A percentile compares a stretch with the other conserved stretches of the same genome.
These are phyloP conservation scores for Ascodesmis nigricans DNA, from an alignment of 495 filamentous ascomycete genomes.

Conservation along the genomic window DNA sequence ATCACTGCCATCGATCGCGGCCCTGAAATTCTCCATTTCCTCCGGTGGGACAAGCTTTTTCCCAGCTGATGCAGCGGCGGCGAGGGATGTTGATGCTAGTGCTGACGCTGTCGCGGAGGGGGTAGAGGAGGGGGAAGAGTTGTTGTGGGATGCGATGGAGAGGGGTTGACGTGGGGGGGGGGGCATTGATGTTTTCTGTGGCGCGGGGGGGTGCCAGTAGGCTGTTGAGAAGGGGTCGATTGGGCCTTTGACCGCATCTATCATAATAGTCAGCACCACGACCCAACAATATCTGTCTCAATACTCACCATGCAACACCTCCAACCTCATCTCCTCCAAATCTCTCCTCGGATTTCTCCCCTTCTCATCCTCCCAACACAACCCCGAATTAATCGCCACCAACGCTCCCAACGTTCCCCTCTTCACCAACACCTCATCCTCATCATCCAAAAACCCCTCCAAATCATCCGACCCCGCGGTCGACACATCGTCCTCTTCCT, in stretches of 20 bases:
- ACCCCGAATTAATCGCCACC: conserved; percentile 49
- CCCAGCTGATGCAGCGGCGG: conserved; percentile 12
- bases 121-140: too few species aligned
- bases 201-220: conserved; percentile 44
- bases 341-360: conserved; percentile 25
- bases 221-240: conserved; percentile 69
- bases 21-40: conserved; percentile 49
- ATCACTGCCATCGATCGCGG: conserved; percentile 43
- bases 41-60: conserved; percentile 37
- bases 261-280: conserved; percentile 4
- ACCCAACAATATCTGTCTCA: not conserved
- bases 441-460: conserved; percentile 57
- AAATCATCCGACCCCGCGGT: conserved; percentile 36
- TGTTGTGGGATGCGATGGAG: conserved; percentile 11
- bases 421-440: conserved; percentile 27
- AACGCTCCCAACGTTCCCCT: conserved; percentile 38
- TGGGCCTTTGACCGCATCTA: conserved; percentile 22
- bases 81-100: conserved; percentile 1
- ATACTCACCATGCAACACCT: conserved; percentile 44
- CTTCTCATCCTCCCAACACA: conserved; percentile 52
- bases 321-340: conserved; percentile 39
- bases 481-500: conserved; percentile 55
- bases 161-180: conserved; percentile 23
- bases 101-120: conserved; percentile 1
- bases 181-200: conserved; percentile 1